Percentiles rank a stretch among this genome's conserved stretches.
Evolutionary conservation across 495 filamentous ascomycete genomes (phyloP).

Genomic region (Melanomma pulvis-pyrius): DNA sequence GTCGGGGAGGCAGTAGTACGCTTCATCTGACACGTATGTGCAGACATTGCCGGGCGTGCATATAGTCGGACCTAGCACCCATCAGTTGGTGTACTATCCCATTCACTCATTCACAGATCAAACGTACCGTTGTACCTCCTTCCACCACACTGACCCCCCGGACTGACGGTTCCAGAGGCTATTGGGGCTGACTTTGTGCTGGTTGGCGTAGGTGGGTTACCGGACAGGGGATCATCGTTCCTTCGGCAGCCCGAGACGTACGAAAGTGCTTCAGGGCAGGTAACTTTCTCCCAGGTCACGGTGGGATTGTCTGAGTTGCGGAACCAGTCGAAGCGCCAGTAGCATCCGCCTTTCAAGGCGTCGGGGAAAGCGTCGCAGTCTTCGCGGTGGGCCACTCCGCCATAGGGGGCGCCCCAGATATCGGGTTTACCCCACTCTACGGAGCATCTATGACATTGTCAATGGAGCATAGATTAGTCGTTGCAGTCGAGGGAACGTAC

Average conservation of each 20-base stretch:
- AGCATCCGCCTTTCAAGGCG: conserved; percentile 20
- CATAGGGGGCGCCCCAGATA: conserved; percentile 23
- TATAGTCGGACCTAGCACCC: conserved; percentile 16
- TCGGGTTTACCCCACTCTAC: conserved; percentile 14
- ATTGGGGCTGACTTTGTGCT: conserved; percentile 22
- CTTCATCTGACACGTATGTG: conserved; percentile 16
- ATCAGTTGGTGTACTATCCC: not conserved
- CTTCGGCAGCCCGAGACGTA: conserved; percentile 20
- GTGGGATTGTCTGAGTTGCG: conserved; percentile 31
- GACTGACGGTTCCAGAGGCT: conserved; percentile 19
- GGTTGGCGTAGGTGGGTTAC: conserved; percentile 15
- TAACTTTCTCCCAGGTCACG: conserved; percentile 19
- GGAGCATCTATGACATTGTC: conserved; percentile 7
- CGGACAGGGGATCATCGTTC: conserved; percentile 23
- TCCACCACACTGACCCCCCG: conserved; percentile 23
- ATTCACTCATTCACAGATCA: not conserved
- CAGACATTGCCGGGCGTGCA: conserved; percentile 21
- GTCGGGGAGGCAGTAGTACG: conserved; percentile 29
- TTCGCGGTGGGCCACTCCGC: conserved; percentile 27
- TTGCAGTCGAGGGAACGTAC: not conserved
- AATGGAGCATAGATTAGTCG: not conserved
- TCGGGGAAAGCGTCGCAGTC: conserved; percentile 22
- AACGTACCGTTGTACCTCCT: not conserved
- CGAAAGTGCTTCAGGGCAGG: conserved; percentile 22
- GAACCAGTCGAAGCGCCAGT: conserved; percentile 31